Evolutionary conservation across 2,329 filamentous ascomycete species (phyloP), one percentile per base, ranked within the genome.

Genomic region (Venturia oleaginea): DNA sequence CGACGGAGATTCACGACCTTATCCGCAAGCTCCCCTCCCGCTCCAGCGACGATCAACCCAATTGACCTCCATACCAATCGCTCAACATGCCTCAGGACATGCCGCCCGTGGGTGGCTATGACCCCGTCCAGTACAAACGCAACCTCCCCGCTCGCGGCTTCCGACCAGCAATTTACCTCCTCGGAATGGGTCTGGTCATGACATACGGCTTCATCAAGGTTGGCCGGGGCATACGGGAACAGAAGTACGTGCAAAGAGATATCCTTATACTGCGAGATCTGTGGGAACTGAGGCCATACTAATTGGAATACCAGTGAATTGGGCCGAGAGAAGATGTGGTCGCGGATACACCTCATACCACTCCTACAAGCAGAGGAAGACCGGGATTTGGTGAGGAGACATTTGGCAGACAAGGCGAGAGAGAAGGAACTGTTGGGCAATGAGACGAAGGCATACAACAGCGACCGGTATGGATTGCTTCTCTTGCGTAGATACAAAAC

Each of bases 311-410:
- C 55, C 72, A 97, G 92, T 74, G 94, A 99, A 79, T 87, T 96
- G 70, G 90, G 87, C 68, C 91, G 94, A 71, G 94, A 99, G 75
- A 99, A 97, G 83, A 94, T 96, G 86, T 99, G 94, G 94, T 86
- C 91, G 67, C 89, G 94, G 74, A 96, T 99, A 78, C 86, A 97
- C 79, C 83, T 99, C 68, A 94, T 93, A 73, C 94, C 94, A 65
- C 80, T 96, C 68, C 86, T 99, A 68, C 93, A 97, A 76, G 94
- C 94, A 65, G 94, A 99, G 76, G 92, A 96, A 77, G 94, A 99
- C 80, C 88, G 94, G 67, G 94, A 99, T 79, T 88, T 93, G 76
- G 92, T 96, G 68, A 85, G 94, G 69, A 84, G 93, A 73, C 85
- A 93, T 77, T 84, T 88, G 69, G 94, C 94, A 65, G 91, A 96